Conservation (phyloP, 139 green algal species). For the Gonium pectorale region DNA sequence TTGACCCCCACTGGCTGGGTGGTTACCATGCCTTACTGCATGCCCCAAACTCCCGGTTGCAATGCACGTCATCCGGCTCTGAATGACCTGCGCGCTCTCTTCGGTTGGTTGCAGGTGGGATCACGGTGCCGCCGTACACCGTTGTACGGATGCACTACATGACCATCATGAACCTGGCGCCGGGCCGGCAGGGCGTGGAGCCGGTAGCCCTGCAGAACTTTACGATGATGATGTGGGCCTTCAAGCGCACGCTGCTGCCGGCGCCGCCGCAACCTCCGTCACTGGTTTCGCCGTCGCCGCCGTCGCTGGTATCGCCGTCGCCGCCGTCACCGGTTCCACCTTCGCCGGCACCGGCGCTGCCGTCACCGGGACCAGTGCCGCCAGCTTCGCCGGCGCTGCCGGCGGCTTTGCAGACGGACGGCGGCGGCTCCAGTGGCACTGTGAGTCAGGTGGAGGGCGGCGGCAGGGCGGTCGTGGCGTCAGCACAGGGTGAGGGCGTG, state of each 20-base stretch:
- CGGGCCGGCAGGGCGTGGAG: background rate
- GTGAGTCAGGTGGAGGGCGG: too few relatives aligned
- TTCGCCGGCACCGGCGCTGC: background rate
- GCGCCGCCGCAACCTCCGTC: background rate
- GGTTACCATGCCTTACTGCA: background rate
- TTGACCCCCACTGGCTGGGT: background rate
- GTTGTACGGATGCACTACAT: background rate
- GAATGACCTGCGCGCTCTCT: too few relatives aligned
- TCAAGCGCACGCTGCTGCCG: slow-evolving; percentile 28
- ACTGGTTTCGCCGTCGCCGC: too few relatives aligned
- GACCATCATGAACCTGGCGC: slow-evolving; percentile 5
- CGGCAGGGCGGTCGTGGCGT: too few relatives aligned
- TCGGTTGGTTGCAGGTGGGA: background rate
- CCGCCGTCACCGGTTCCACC: too few relatives aligned
- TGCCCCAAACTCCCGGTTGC: background rate
- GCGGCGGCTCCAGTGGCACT: too few relatives aligned
- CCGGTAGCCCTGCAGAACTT: slow-evolving; percentile 6
- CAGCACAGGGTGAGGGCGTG: too few relatives aligned
- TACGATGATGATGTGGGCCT: slow-evolving; percentile 22
- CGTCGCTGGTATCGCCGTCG: too few relatives aligned
- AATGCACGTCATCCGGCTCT: too few relatives aligned
- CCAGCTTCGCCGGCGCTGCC: too few relatives aligned
- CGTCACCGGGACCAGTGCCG: background rate
- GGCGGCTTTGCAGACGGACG: background rate
- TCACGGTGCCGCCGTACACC: slow-evolving; percentile 13